phyloP scores from a whole-genome alignment of 495 filamentous ascomycete species.

The Hyaloscypha finlandica region DNA sequence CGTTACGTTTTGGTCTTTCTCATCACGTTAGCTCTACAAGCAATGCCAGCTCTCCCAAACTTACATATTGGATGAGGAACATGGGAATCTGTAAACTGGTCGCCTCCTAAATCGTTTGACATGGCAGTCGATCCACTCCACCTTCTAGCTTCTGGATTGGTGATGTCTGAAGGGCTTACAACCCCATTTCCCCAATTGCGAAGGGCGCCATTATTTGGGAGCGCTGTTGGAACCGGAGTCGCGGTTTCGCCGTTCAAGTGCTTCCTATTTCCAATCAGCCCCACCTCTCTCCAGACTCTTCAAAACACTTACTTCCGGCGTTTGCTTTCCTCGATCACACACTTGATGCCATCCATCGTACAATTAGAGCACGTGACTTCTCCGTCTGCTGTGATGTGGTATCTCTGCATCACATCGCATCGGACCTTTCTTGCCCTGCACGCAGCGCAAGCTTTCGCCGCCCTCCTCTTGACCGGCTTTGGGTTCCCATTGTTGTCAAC shows the following conservation, averaged over 20 bases:
- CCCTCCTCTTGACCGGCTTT: constrained; percentile 75
- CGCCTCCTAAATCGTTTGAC: constrained; percentile 31
- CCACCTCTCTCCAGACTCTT: not conserved
- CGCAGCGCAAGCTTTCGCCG: constrained; percentile 83
- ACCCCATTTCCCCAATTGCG: constrained; percentile 33
- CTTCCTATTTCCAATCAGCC: constrained; percentile 31
- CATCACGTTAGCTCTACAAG: not conserved
- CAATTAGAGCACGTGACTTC: constrained; percentile 89
- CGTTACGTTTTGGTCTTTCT: constrained; percentile 27
- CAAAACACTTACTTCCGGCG: constrained; percentile 71
- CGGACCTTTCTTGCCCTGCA: constrained; percentile 89
- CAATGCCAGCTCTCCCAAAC: not conserved
- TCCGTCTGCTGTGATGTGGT: constrained; percentile 52
- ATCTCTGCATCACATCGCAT: constrained; percentile 73
- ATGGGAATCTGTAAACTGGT: constrained; percentile 41
- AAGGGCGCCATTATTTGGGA: constrained; percentile 17
- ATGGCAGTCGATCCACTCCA: constrained; percentile 34
- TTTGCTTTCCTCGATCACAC: constrained; percentile 87
- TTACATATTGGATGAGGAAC: constrained; percentile 51
- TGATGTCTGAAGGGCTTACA: constrained; percentile 35
- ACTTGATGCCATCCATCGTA: constrained; percentile 83
- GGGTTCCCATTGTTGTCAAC: constrained; percentile 26
- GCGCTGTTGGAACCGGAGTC: constrained; percentile 27
- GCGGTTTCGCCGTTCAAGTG: constrained; percentile 26
- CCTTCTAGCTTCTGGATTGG: constrained; percentile 27